These are phyloP conservation scores for Pythium aristosporum DNA, from an alignment of 352 stramenopile species.

Conservation along the genomic window DNA sequence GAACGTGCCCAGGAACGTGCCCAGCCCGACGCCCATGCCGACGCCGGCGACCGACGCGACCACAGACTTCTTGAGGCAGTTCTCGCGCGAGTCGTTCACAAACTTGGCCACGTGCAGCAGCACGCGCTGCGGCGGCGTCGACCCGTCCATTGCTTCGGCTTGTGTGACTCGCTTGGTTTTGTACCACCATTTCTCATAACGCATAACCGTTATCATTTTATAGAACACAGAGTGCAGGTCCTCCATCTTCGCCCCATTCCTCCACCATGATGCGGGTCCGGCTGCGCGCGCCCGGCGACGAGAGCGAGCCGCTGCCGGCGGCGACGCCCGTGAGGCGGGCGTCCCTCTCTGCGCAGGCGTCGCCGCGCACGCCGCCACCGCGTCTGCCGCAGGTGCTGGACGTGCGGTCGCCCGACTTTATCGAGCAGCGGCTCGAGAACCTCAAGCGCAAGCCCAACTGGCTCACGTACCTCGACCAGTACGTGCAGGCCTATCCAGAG, in stretches of 20 bases:
- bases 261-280: conserved; percentile 48
- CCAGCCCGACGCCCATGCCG: conserved; percentile 77
- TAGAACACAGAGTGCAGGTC: neutral
- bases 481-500: conserved; percentile 60
- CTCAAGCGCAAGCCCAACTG: conserved; percentile 74
- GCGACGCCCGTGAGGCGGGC: neutral
- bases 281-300: conserved; percentile 63
- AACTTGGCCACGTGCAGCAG: conserved; percentile 64
- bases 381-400: conserved; percentile 52
- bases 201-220: conserved; percentile 4
- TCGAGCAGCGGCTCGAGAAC: conserved; percentile 84
- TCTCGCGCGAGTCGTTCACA: conserved; percentile 74
- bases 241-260: neutral
- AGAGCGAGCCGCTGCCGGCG: conserved; percentile 25
- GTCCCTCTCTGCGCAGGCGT: conserved; percentile 26
- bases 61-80: conserved; percentile 84
- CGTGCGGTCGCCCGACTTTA: conserved; percentile 77
- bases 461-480: conserved; percentile 67
- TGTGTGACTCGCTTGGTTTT: no score
- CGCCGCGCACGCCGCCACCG: conserved; percentile 17
- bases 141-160: conserved; percentile 25
- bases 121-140: conserved; percentile 38
- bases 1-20: conserved; percentile 86
- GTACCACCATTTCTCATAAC: neutral
- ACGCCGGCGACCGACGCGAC: conserved; percentile 68